Evolutionary conservation across 106 monocot genomes (phyloP).

Genomic region (Acorus gramineus): DNA sequence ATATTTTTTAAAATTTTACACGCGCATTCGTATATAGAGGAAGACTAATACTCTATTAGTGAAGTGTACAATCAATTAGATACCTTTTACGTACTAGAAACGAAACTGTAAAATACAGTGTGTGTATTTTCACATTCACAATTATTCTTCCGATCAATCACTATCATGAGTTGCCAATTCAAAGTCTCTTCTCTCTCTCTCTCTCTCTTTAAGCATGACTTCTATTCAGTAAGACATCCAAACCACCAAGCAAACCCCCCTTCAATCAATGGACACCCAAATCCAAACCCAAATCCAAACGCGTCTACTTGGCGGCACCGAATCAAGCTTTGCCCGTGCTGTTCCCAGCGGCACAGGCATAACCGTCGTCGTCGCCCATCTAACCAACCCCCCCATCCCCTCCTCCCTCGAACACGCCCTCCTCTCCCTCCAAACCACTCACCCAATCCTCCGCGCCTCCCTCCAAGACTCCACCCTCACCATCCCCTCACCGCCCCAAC

Average conservation of each 20-base stretch:
- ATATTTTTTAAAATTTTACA: no score
- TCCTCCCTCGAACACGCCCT: background rate
- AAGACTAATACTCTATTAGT: no score
- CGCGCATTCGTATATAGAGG: no score
- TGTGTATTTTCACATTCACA: no score
- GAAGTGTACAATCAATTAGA: no score
- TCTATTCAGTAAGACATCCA: no score
- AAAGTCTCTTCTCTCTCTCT: no score
- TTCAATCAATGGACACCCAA: background rate
- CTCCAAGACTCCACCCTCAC: background rate
- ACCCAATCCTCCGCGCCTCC: conserved; percentile 16
- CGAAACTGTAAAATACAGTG: no score
- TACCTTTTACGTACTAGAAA: no score
- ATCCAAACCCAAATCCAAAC: background rate
- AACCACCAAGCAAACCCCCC: conserved; percentile 12
- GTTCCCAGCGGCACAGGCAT: conserved; percentile 20
- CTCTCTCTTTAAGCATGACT: no score
- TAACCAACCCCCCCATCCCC: conserved; percentile 2
- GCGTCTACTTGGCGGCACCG: conserved; percentile 14
- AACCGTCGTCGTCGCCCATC: conserved; percentile 16
- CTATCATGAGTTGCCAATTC: no score
- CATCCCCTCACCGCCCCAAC: background rate
- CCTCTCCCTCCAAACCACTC: conserved; percentile 3
- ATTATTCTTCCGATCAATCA: no score
- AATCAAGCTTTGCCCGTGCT: conserved; percentile 17